phyloP scores from a whole-genome alignment of 148 eudicot species.

The Rhododendron ferrugineum region DNA sequence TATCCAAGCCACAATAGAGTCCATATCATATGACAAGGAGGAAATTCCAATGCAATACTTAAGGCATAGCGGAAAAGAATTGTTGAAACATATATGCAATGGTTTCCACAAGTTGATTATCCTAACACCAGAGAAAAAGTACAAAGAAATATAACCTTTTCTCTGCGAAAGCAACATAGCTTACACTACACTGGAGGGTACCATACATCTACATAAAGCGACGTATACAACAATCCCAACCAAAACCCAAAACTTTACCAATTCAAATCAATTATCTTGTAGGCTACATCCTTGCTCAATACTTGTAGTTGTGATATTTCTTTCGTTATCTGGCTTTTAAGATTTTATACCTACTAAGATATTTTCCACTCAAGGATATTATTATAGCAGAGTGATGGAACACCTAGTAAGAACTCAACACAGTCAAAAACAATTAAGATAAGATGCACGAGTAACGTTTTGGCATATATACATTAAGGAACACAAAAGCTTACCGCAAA shows the following conservation, averaged over 20 bases:
- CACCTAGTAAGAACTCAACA: background rate
- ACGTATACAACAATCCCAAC: background rate
- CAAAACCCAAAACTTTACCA: background rate
- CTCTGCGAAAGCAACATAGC: background rate
- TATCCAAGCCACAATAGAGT: background rate
- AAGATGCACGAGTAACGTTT: background rate
- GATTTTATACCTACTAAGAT: background rate
- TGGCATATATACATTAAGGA: conserved; percentile 5
- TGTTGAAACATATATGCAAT: background rate
- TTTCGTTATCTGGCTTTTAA: background rate
- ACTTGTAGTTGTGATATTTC: background rate
- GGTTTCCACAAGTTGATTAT: background rate
- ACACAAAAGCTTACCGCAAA: conserved; percentile 68
- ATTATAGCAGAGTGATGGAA: background rate
- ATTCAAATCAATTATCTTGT: background rate
- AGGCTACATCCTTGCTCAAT: background rate
- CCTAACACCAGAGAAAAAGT: background rate
- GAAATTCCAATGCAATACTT: too few relatives aligned
- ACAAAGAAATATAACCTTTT: background rate
- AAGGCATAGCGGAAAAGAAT: background rate
- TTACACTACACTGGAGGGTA: background rate
- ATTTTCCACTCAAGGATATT: background rate
- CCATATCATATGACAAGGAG: background rate
- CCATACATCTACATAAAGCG: background rate
- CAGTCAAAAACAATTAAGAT: background rate